These are phyloP conservation scores for Iris pallida DNA, from an alignment of 116 monocot species.

Conservation along the genomic window DNA sequence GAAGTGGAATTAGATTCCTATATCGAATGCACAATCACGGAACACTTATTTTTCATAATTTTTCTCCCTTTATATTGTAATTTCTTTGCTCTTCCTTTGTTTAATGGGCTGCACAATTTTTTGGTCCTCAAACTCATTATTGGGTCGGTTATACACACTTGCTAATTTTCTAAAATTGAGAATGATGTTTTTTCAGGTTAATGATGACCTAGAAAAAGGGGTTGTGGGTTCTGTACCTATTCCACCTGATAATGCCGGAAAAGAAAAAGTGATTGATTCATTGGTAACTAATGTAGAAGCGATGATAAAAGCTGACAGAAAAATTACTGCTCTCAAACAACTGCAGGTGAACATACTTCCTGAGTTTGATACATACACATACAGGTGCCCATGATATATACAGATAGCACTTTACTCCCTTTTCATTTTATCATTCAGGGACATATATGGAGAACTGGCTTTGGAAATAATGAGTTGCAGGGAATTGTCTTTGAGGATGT, in stretches of 20 bases:
- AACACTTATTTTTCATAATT: too few species aligned
- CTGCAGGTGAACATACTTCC: slow-evolving; percentile 48
- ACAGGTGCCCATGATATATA: too few species aligned
- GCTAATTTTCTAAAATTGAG: too few species aligned
- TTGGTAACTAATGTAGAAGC: slow-evolving; percentile 76
- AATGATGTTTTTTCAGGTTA: slow-evolving; percentile 32
- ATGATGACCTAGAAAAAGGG: slow-evolving; percentile 66
- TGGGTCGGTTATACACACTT: too few species aligned
- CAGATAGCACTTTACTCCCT: neutral
- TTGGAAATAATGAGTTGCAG: slow-evolving; percentile 58
- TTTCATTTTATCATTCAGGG: slow-evolving; percentile 47
- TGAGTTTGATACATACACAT: neutral
- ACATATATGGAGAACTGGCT: slow-evolving; percentile 95
- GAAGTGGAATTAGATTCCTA: too few species aligned
- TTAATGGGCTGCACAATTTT: too few species aligned
- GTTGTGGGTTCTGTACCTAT: slow-evolving; percentile 60
- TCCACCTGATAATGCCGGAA: slow-evolving; percentile 69
- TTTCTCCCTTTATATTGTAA: too few species aligned
- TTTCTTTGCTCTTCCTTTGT: too few species aligned
- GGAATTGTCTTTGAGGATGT: slow-evolving; percentile 91
- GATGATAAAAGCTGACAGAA: slow-evolving; percentile 94
- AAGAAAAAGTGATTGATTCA: slow-evolving; percentile 62
- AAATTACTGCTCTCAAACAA: slow-evolving; percentile 87
- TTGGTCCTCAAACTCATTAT: too few species aligned
- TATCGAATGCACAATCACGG: too few species aligned